A percentile compares a stretch with the other conserved stretches of the same genome.
Conservation (phyloP, 805 yeast species). For the Myxozyma kluyveri region DNA sequence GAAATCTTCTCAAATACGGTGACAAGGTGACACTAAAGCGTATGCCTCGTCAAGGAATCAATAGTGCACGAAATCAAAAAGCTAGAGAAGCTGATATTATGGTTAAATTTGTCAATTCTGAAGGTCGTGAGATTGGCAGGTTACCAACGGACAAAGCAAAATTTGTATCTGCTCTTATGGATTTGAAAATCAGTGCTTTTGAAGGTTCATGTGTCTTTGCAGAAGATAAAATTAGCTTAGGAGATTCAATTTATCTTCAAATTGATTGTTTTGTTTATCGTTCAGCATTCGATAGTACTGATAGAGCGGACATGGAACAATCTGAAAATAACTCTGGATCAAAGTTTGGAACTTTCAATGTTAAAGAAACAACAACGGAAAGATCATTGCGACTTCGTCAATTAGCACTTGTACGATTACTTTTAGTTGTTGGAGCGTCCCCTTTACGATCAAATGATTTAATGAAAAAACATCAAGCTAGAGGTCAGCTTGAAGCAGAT, state of each 20-base stretch:
- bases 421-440: conserved; percentile 46
- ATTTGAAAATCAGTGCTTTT: conserved; percentile 52
- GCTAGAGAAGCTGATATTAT: conserved; percentile 27
- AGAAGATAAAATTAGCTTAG: conserved; percentile 60
- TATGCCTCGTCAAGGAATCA: conserved; percentile 11
- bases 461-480: conserved; percentile 6
- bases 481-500: conserved; percentile 20
- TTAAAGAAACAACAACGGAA: conserved; percentile 56
- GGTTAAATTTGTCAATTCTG: conserved; percentile 37
- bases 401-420: conserved; percentile 53
- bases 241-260: conserved; percentile 71
- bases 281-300: conserved; percentile 12
- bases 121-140: conserved; percentile 67
- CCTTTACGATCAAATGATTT: conserved; percentile 19
- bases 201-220: conserved; percentile 58
- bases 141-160: conserved; percentile 67
- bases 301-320: not conserved
- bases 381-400: conserved; percentile 52
- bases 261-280: conserved; percentile 57
- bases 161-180: conserved; percentile 63
- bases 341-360: conserved; percentile 26
- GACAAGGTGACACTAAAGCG: conserved; percentile 36
- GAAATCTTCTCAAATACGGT: conserved; percentile 34
- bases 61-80: conserved; percentile 1
- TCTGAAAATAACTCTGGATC: not conserved